Evolutionary conservation across 2,329 filamentous ascomycete species (phyloP).

Genomic region (Calonectria pseudoturangicola): DNA sequence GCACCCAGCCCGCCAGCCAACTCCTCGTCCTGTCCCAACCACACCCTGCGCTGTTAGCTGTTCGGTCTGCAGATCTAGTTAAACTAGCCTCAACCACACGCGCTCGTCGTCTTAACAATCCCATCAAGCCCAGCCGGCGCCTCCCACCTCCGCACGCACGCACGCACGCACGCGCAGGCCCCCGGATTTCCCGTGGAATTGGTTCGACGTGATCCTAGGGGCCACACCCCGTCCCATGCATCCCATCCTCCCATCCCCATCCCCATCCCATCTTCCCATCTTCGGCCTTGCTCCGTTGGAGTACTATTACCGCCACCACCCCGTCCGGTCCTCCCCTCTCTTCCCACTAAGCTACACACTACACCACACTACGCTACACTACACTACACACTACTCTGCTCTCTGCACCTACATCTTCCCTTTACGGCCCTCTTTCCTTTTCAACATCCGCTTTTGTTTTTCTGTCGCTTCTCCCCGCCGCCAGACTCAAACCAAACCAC

Average conservation of each 20-base stretch:
- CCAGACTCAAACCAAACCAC: not conserved
- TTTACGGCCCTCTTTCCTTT: constrained; percentile 17
- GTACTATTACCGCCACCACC: constrained; percentile 38
- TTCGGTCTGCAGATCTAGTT: constrained; percentile 47
- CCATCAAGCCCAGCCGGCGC: constrained; percentile 29
- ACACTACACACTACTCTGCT: constrained; percentile 6
- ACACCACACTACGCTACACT: constrained; percentile 6
- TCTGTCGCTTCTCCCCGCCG: not conserved
- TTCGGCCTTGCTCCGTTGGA: constrained; percentile 28
- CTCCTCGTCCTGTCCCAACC: not conserved
- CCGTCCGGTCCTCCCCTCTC: constrained; percentile 37
- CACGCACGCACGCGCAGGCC: constrained; percentile 13
- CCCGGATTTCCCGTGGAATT: constrained; percentile 56
- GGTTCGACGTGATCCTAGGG: constrained; percentile 53
- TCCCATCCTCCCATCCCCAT: constrained; percentile 36
- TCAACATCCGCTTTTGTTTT: not conserved
- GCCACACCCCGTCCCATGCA: constrained; percentile 32
- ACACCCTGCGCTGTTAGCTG: not conserved
- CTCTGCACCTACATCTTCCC: constrained; percentile 28
- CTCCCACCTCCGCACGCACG: constrained; percentile 16
- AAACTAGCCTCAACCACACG: constrained; percentile 21
- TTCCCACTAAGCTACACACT: constrained; percentile 15
- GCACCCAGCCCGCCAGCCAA: constrained; percentile 3
- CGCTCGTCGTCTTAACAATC: constrained; percentile 24
- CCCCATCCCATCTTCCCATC: constrained; percentile 38